Evolutionary conservation across 1,139 yeast species (phyloP), one percentile per base, ranked within the genome.

Genomic region (Lodderomyces parapsilosis): DNA sequence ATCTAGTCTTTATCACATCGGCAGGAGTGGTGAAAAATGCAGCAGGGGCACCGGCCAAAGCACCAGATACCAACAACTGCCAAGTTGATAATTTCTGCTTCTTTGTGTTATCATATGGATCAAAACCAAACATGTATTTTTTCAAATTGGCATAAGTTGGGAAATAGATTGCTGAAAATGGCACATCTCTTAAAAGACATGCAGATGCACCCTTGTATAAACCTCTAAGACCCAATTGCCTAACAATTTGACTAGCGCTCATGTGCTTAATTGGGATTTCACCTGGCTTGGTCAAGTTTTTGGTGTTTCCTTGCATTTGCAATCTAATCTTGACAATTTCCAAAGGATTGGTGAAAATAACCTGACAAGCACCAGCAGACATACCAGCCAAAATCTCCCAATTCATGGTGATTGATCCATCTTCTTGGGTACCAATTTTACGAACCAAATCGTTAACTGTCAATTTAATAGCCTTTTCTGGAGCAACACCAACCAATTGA

Each of bases 21-120:
- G 90, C 91, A 1, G 98, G 98, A 1, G 98, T 91, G 4, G 98
- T 91, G 56, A 91, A 73, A 63, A 86, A 91, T 5, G 99, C 99
- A 31, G 98, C 95, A 10, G 99, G 99, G 68, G 95, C 90, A 62
- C 99, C 99, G 17, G 99, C 98, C 55, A 91, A 65, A 10, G 96
- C 98, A 66, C 99, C 99, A 50, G 96, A 81, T 14, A 80, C 64
- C 50, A 93, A 78, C 54, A 93, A 71, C 65, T 93, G 96, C 84
- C 91, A 83, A 20, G 96, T 80, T 50, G 81, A 81, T 49, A 93
- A 77, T 40, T 51, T 57, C 43, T 72, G 76, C 53, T 76, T 71
- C 55, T 71, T 74, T 46, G 66, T 65, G 15, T 73, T 66, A 56
- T 71, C 75, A 43, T 60, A 59, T 6, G 96, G 96, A 55, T 93